Evolutionary conservation across 2,329 filamentous ascomycete genomes (phyloP).

Genomic region (Fusarium annulatum): DNA sequence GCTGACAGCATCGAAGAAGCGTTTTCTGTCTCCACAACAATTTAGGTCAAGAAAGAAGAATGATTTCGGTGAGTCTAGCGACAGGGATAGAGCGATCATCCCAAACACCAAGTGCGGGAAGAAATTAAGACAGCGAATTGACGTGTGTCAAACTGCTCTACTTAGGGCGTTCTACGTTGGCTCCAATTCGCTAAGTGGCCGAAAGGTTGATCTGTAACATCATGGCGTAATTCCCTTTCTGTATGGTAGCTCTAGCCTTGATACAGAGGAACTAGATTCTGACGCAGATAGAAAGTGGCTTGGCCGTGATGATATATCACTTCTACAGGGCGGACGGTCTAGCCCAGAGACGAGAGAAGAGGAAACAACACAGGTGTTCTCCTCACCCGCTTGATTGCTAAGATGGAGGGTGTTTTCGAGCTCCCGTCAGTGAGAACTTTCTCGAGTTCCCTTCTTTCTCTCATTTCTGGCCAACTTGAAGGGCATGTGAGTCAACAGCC

Average conservation of each 20-base stretch:
- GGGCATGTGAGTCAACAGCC: rapidly evolving
- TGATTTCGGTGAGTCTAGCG: rapidly evolving
- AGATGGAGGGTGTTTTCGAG: rapidly evolving
- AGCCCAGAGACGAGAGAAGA: not conserved
- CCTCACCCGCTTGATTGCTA: not conserved
- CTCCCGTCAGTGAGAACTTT: rapidly evolving
- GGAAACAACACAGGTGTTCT: not conserved
- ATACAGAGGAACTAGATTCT: no score
- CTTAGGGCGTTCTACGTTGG: rapidly evolving
- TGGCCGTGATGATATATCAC: not conserved
- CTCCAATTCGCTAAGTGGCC: no score
- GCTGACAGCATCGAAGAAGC: no score
- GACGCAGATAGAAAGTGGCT: not conserved
- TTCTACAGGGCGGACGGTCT: rapidly evolving
- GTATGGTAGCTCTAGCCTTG: rapidly evolving
- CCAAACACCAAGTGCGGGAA: rapidly evolving
- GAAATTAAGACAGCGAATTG: rapidly evolving
- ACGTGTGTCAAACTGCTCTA: rapidly evolving
- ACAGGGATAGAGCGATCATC: rapidly evolving
- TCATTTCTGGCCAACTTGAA: not conserved
- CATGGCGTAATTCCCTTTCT: no score
- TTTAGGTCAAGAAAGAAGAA: rapidly evolving
- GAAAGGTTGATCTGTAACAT: no score
- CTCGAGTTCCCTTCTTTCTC: not conserved
- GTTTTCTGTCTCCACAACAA: rapidly evolving